phyloP scores from a whole-genome alignment of 352 stramenopile species.

The Blastocystis sp. region DNA sequence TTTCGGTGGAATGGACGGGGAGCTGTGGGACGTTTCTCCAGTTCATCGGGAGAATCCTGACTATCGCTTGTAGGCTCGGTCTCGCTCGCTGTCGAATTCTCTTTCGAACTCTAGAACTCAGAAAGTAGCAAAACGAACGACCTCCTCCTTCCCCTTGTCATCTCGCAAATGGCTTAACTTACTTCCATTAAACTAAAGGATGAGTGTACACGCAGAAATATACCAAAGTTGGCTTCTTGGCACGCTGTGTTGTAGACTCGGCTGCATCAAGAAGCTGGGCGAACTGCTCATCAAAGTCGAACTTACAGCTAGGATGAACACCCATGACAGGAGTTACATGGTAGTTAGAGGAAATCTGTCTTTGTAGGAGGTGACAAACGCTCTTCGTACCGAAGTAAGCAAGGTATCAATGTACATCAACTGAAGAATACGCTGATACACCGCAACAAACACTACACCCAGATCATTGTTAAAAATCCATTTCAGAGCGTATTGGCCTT shows the following conservation, averaged over 20 bases:
- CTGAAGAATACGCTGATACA: constrained; percentile 83
- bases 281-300: constrained; percentile 74
- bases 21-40: not conserved
- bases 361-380: constrained; percentile 53
- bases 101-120: not conserved
- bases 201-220: not conserved
- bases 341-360: not conserved
- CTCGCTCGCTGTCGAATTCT: not conserved
- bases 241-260: constrained; percentile 66
- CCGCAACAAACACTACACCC: constrained; percentile 81
- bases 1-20: not conserved
- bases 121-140: not conserved
- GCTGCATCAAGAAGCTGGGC: constrained; percentile 73
- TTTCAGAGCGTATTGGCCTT: constrained; percentile 79
- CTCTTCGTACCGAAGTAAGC: constrained; percentile 77
- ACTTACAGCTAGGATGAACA: constrained; percentile 71
- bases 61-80: not conserved
- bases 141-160: not conserved
- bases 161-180: not conserved
- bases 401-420: constrained; percentile 83
- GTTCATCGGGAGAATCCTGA: not conserved
- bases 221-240: constrained; percentile 15
- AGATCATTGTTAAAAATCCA: constrained; percentile 84
- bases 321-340: constrained; percentile 67
- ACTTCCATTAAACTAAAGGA: not conserved